Evolutionary conservation across 805 yeast genomes (phyloP), one percentile per base, ranked within the genome.

Genomic region (Priceomyces haplophilus): DNA sequence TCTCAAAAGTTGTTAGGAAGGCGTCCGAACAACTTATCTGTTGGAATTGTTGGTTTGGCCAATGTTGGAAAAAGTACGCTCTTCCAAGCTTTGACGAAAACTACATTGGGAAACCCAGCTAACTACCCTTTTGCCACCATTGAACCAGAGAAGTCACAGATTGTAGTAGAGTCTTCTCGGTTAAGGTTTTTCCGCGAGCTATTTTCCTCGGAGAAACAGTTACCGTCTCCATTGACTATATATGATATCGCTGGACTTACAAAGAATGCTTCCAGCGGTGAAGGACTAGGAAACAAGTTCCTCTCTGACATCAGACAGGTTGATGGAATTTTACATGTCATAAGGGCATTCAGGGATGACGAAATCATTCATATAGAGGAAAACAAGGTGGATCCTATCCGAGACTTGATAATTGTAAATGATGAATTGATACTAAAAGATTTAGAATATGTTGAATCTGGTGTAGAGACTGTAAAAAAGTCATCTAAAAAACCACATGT

Each of bases 271-370:
- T 51, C 45, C 59, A 69, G 79, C 16, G 88, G 88, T 35, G 84
- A 80, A 46, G 89, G 89, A 3, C 67, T 83, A 42, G 89, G 89
- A n/a, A 83, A 83, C 64, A 80, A 83, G 36, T 83, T 83, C 64
- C 68, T 83, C 52, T 74, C 80, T 40, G 82, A 83, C 53, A 83
- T 83, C 43, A 63, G 88, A 37, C 79, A 82, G 11, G 88, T 83
- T 20, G 89, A 83, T 58, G 88, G 86, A 16, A 69, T 83, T 34
- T 80, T 78, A 58, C 88, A 83, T 53, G 78, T 83, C 37, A 86
- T 83, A 7, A 65, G 89, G 44, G 80, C 79, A 1, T 83, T 83
- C 54, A 71, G 71, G 43, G 83, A 80, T 55, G 76, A 74, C 7
- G 87, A 82, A 39, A 80, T 83, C 43, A 79, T 81, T 13, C 88